Base-by-base conservation (phyloP, 2,329 filamentous ascomycete species). In the Alternaria consortialis region DNA sequence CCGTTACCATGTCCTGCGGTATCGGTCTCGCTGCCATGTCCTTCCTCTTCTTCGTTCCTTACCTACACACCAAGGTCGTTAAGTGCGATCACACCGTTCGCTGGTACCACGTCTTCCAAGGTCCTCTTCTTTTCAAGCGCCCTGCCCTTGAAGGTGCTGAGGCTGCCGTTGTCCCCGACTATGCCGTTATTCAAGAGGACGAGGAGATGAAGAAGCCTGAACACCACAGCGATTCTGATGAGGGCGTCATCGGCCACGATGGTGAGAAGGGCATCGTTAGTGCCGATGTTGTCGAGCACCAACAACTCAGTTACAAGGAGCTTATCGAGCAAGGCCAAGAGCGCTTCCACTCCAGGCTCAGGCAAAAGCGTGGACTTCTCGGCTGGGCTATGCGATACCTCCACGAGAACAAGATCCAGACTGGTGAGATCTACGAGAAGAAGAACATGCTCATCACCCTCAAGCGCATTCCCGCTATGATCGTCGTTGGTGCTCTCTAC, bases 301-400 rank as follows among this genome's bases (percentile, higher is more conserved):
- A 64, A 25, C 84, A 87, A 60, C 73, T 81, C 39, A 84, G 79
- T 43, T 91, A 93, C 83, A 84, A 90, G 77, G 82, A 89, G 64
- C 82, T 91, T 55, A 74, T 89, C 56, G 83, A 80, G 5, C 79
- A 87, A 58, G 87, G 84, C 7, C 81, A 88, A 59, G 83, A 82
- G 20, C 83, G 80, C 46, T 84, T 90, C 70, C 86, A 90, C 74
- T 86, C 86, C 23, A 87, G 87, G 69, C 87, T 94, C 55, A 80
- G 86, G 58, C 81, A 86, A 77, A 84, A 83, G 59, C 80, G 81
- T 2, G 90, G 91, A 27, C 90, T 90, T 52, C 84, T 94, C n/a
- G 91, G 88, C 70, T 94, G 91, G 91, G 92, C 90, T 37, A 91
- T 94, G 89, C 90, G 91, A 69, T 87, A 84, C 52, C 88, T 94